Evolutionary conservation across 441 rosid species (phyloP).

Genomic region (Jatropha podagrica): DNA sequence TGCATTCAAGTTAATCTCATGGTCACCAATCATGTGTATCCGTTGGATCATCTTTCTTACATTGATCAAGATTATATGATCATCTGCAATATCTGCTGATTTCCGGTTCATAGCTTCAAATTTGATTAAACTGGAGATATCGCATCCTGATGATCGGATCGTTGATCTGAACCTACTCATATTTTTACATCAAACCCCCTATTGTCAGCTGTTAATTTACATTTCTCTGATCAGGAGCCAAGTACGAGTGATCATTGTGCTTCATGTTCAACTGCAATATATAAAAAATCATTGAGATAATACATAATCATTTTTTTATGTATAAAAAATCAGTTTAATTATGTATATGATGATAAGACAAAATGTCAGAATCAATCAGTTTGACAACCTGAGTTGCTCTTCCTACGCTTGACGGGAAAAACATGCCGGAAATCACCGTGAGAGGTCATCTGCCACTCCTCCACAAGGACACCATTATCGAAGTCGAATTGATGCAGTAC

Average conservation of each 20-base stretch:
- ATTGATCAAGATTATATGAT: background rate
- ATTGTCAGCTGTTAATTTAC: constrained; percentile 12
- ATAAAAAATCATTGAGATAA: background rate
- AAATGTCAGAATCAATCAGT: constrained; percentile 28
- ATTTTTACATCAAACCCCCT: background rate
- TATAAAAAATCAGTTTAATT: background rate
- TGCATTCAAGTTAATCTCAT: background rate
- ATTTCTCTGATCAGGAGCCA: constrained; percentile 2
- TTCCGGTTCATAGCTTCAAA: background rate
- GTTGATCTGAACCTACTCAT: background rate
- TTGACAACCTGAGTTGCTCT: constrained; percentile 57
- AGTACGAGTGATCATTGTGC: constrained; percentile 21
- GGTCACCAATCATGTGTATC: background rate
- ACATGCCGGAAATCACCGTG: constrained; percentile 57
- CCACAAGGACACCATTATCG: constrained; percentile 48
- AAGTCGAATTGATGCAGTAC: constrained; percentile 43
- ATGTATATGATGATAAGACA: constrained; percentile 7
- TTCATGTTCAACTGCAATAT: constrained; percentile 20
- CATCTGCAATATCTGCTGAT: background rate
- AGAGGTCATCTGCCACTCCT: constrained; percentile 53
- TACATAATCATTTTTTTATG: too few species aligned
- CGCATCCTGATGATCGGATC: constrained; percentile 7
- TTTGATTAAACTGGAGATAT: constrained; percentile 18
- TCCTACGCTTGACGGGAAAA: constrained; percentile 60
- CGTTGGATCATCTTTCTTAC: constrained; percentile 27